Percentiles rank a stretch among this genome's conserved stretches.
Conservation (phyloP, 2,329 filamentous ascomycete species). For the Colletotrichum costaricense region DNA sequence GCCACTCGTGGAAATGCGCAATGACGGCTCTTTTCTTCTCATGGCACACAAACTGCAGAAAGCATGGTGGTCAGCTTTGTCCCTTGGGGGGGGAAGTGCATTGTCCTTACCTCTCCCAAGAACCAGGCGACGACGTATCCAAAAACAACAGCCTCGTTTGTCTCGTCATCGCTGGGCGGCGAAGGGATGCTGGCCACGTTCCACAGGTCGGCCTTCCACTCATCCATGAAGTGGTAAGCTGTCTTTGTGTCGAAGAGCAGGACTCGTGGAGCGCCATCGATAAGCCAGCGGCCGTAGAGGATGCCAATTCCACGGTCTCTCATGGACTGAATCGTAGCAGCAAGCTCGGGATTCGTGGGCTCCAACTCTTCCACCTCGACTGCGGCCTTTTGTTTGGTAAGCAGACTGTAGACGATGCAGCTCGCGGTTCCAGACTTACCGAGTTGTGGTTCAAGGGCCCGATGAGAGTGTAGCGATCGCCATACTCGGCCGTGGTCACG, state of each 20-base stretch:
- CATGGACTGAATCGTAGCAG: constrained; percentile 91
- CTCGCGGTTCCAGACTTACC: constrained; percentile 61
- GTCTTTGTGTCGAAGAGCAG: constrained; percentile 95
- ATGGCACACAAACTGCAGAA: constrained; percentile 84
- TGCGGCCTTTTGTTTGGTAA: constrained; percentile 73
- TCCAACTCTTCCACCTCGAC: constrained; percentile 96
- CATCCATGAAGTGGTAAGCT: constrained; percentile 89
- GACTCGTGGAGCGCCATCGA: constrained; percentile 94
- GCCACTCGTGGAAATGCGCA: constrained; percentile 99
- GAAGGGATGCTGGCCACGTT: constrained; percentile 93
- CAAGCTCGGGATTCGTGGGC: constrained; percentile 82
- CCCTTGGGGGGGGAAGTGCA: not conserved
- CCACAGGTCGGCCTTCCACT: constrained; percentile 98
- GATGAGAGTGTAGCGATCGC: constrained; percentile 94
- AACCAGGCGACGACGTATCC: constrained; percentile 99
- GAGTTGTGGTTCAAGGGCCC: constrained; percentile 93
- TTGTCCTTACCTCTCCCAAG: constrained; percentile 82
- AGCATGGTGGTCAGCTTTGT: constrained; percentile 25
- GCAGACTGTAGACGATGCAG: not conserved
- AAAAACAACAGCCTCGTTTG: constrained; percentile 97
- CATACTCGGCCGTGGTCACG: constrained; percentile 98
- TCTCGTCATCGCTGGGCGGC: constrained; percentile 90
- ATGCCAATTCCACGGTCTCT: constrained; percentile 89
- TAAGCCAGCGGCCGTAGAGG: constrained; percentile 95
- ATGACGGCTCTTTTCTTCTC: constrained; percentile 93